Evolutionary conservation across 2,329 filamentous ascomycete genomes (phyloP).

Genomic region (Ophiostoma himal-ulmi): DNA sequence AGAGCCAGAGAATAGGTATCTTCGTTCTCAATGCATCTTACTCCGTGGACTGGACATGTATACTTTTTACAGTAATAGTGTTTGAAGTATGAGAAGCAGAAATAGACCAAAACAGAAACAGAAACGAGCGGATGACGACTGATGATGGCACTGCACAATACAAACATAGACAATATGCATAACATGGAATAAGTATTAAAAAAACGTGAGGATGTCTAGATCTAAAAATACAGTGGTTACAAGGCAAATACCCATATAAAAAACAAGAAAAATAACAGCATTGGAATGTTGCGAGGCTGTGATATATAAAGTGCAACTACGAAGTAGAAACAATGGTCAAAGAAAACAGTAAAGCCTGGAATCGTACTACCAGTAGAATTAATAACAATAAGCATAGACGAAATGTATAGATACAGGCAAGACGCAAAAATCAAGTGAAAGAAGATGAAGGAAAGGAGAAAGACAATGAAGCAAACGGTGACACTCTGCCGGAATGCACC

Average conservation of each 20-base stretch:
- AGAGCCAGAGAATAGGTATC: not conserved
- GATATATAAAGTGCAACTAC: not conserved
- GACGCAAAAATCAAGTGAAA: not conserved
- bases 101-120: not conserved
- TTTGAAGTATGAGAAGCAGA: not conserved
- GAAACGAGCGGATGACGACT: not conserved
- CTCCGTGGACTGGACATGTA: not conserved
- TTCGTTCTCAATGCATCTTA: not conserved
- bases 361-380: not conserved
- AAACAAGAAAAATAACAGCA: not conserved
- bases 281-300: not conserved
- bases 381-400: not conserved
- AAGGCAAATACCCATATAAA: not conserved
- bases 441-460: not conserved
- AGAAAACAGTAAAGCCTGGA: not conserved
- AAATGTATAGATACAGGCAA: not conserved
- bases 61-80: too few relatives aligned
- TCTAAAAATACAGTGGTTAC: not conserved
- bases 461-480: not conserved
- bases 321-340: not conserved
- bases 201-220: not conserved
- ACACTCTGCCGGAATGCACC: not conserved
- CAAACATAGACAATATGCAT: not conserved
- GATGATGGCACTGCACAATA: not conserved
- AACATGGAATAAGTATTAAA: not conserved